Evolutionary conservation across 257 asterid genomes (phyloP).

Genomic region (Fraxinus pennsylvanica): DNA sequence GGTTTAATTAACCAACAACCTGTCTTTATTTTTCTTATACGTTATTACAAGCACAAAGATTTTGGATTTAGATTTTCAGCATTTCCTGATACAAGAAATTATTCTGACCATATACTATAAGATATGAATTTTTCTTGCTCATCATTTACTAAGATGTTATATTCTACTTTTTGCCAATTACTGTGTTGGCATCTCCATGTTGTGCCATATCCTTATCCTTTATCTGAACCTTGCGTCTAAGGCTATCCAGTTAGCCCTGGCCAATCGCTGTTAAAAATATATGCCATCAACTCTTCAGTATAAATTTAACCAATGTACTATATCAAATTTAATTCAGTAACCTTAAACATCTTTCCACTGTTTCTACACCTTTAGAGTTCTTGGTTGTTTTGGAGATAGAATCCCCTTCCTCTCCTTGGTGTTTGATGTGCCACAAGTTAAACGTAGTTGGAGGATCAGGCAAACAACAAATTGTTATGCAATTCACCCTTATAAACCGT

Average conservation of each 20-base stretch:
- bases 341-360: background rate
- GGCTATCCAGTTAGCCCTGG: background rate
- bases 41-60: background rate
- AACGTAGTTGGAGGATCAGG: conserved; percentile 17
- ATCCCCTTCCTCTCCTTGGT: background rate
- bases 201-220: background rate
- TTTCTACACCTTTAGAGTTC: conserved; percentile 13
- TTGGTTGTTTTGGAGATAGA: conserved; percentile 16
- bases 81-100: background rate
- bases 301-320: background rate
- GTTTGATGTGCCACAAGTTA: conserved; percentile 7
- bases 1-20: background rate
- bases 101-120: background rate
- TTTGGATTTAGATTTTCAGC: background rate
- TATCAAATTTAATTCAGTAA: conserved; percentile 7
- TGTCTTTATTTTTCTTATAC: background rate
- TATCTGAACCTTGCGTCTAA: background rate
- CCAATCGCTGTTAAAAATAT: background rate
- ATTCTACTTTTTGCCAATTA: background rate
- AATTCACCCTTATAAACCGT: background rate
- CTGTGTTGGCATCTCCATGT: background rate
- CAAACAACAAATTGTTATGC: conserved; percentile 2
- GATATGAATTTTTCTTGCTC: background rate
- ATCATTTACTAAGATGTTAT: background rate
- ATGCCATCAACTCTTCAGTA: background rate